Conservation (phyloP, 768 basidiomycete genomes). For the Russula dissimulans region DNA sequence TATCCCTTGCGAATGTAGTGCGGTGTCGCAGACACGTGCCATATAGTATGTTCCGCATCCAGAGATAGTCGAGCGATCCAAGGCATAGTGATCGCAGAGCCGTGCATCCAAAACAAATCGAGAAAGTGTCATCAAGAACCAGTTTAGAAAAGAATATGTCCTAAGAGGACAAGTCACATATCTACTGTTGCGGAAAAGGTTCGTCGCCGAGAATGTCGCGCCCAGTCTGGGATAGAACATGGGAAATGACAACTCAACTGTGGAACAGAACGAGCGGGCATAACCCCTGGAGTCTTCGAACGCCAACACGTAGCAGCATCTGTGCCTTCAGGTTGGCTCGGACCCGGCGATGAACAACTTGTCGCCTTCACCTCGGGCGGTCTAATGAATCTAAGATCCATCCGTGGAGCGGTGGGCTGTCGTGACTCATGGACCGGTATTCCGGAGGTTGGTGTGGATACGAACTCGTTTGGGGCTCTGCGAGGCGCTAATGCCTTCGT, state of each 20-base stretch:
- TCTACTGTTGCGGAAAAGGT: constrained; percentile 10
- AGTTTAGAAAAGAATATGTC: not conserved
- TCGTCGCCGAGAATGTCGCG: constrained; percentile 6
- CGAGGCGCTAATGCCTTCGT: not conserved
- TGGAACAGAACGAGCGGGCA: not conserved
- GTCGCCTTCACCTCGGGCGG: not conserved
- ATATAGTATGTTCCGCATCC: not conserved
- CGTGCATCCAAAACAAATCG: not conserved
- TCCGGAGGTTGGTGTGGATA: not conserved
- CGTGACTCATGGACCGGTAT: not conserved
- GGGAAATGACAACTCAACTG: not conserved
- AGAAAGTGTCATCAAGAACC: not conserved
- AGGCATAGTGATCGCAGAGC: not conserved
- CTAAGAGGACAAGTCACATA: constrained; percentile 1
- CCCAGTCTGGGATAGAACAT: not conserved
- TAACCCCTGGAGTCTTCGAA: not conserved
- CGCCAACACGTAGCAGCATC: not conserved
- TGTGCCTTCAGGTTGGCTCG: not conserved
- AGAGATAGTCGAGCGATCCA: not conserved
- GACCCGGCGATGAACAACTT: not conserved
- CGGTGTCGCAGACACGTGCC: not conserved
- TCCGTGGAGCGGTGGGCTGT: not conserved
- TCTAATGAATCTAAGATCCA: not conserved
- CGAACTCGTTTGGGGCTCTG: not conserved
- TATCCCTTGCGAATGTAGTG: not conserved